Conservation (phyloP, 352 stramenopile species). For the Pythium sukuiense region DNA sequence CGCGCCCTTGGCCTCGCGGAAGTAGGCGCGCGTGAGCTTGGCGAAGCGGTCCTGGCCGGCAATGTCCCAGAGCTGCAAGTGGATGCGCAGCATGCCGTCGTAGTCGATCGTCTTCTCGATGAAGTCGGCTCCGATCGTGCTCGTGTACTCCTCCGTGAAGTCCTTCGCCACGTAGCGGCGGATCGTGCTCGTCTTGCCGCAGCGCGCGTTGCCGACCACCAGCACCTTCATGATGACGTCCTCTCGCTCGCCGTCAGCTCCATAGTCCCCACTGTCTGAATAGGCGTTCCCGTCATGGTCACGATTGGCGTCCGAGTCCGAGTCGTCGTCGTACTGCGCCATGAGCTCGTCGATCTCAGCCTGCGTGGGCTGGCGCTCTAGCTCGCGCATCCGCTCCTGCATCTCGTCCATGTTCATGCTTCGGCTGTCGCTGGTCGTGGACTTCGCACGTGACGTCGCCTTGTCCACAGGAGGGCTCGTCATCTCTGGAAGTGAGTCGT, state of each 20-base stretch:
- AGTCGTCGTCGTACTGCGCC: conserved; percentile 50
- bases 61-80: conserved; percentile 88
- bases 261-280: conserved; percentile 20
- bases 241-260: conserved; percentile 26
- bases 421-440: conserved; percentile 8
- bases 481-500: conserved; percentile 3
- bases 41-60: conserved; percentile 86
- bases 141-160: conserved; percentile 84
- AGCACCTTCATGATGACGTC: conserved; percentile 83
- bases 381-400: conserved; percentile 41
- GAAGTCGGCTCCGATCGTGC: conserved; percentile 87
- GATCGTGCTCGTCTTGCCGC: conserved; percentile 88
- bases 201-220: conserved; percentile 86
- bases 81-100: conserved; percentile 53
- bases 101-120: conserved; percentile 79
- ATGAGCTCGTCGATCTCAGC: conserved; percentile 65
- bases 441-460: neutral
- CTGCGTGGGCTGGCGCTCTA: conserved; percentile 52
- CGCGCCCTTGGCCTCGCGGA: conserved; percentile 74
- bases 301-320: conserved; percentile 7
- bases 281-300: conserved; percentile 9
- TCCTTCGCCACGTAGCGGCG: conserved; percentile 65
- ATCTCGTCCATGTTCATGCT: conserved; percentile 50
- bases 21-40: conserved; percentile 88
- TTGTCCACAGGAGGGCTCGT: neutral